Evolutionary conservation across 257 asterid genomes (phyloP).

Genomic region (Solanum paucissectum): DNA sequence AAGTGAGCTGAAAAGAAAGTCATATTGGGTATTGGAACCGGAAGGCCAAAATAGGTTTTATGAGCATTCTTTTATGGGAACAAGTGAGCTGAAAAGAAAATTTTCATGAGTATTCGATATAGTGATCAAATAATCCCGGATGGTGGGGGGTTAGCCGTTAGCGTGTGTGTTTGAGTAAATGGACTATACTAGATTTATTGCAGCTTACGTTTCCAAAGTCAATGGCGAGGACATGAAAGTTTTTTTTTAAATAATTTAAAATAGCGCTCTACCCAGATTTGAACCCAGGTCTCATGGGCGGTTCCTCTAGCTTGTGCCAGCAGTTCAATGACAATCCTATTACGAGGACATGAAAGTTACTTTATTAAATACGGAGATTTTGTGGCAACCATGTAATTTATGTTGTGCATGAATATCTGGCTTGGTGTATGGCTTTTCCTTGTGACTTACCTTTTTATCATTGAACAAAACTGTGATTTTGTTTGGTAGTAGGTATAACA

Average conservation of each 20-base stretch:
- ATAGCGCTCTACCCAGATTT: not conserved
- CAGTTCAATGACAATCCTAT: not conserved
- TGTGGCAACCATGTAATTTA: not conserved
- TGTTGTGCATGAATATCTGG: not conserved
- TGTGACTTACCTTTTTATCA: not conserved
- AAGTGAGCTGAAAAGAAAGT: not conserved
- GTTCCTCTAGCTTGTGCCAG: not conserved
- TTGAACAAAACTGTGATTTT: not conserved
- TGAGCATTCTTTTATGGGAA: not conserved
- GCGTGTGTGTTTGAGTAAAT: not conserved
- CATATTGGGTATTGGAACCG: not conserved
- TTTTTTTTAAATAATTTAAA: not conserved
- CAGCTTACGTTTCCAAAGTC: not conserved
- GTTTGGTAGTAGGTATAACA: not conserved
- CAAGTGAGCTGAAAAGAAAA: not conserved
- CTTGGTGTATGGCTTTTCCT: not conserved
- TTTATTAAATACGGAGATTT: not conserved
- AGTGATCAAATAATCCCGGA: not conserved
- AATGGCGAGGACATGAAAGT: not conserved
- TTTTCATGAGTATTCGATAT: not conserved
- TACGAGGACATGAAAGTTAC: not conserved
- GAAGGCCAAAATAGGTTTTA: not conserved
- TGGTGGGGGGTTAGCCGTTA: not conserved
- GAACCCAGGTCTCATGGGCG: not conserved
- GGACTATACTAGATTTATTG: not conserved